Conservation (phyloP, 495 filamentous ascomycete species). For the Podospora pseudoanserina region DNA sequence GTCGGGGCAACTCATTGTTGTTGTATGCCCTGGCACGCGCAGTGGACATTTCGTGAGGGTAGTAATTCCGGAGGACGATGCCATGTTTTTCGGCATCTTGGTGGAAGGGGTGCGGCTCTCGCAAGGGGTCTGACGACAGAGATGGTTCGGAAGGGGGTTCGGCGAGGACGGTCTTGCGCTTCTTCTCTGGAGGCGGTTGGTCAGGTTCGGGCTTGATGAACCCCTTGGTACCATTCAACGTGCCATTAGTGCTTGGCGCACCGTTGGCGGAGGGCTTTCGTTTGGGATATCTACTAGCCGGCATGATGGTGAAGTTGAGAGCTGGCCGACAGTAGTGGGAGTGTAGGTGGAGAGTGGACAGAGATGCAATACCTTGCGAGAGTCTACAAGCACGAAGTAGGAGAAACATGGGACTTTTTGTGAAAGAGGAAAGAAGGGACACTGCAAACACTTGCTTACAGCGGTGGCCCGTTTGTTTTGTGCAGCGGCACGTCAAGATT, state of each 20-base stretch:
- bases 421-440: slow-evolving; percentile 8
- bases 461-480: slow-evolving; percentile 1
- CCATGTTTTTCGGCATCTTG: slow-evolving; percentile 59
- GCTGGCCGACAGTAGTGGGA: not conserved
- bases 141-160: slow-evolving; percentile 2
- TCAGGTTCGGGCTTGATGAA: not conserved
- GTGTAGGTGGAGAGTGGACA: not conserved
- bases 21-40: slow-evolving; percentile 69
- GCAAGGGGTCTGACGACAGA: slow-evolving; percentile 28
- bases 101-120: slow-evolving; percentile 40
- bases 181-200: slow-evolving; percentile 13
- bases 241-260: not conserved
- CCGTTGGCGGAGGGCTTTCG: slow-evolving; percentile 18
- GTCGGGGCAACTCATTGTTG: slow-evolving; percentile 59
- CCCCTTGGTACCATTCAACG: slow-evolving; percentile 3
- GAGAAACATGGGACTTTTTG: slow-evolving; percentile 2
- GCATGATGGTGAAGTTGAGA: slow-evolving; percentile 16
- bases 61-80: slow-evolving; percentile 74
- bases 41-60: slow-evolving; percentile 81
- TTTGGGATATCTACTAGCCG: slow-evolving; percentile 21
- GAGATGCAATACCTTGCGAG: not conserved
- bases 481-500: not conserved
- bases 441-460: not conserved
- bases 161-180: slow-evolving; percentile 14
- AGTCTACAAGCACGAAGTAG: not conserved